Conservation (phyloP, 208 protist species). For the Trypanosoma melophagium region DNA sequence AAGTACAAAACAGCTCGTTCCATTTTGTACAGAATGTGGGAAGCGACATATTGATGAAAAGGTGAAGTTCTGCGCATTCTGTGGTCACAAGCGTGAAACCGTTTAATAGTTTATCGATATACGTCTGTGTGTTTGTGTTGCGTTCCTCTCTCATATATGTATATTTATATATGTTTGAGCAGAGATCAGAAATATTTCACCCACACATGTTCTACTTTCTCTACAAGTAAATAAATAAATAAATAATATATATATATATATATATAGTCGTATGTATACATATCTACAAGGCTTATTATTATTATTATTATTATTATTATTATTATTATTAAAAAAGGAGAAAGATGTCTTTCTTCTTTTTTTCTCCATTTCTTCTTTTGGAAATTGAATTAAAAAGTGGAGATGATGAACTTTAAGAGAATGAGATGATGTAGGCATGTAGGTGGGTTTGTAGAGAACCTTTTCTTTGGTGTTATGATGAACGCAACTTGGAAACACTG, state of each 20-base stretch:
- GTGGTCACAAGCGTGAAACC: constrained; percentile 59
- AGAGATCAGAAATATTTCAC: too few species aligned
- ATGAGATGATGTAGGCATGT: too few species aligned
- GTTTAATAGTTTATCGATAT: neutral
- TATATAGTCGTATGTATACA: constrained; percentile 5
- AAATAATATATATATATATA: constrained; percentile 22
- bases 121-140: too few species aligned
- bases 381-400: too few species aligned
- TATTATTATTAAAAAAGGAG: neutral
- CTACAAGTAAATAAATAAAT: too few species aligned
- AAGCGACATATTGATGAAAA: constrained; percentile 60
- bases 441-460: too few species aligned
- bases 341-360: neutral
- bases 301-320: too few species aligned
- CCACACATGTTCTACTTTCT: too few species aligned
- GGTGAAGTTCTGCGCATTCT: constrained; percentile 85
- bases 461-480: constrained; percentile 1
- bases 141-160: too few species aligned
- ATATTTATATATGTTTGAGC: too few species aligned
- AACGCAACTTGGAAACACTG: too few species aligned
- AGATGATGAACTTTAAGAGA: too few species aligned
- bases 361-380: neutral
- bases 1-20: constrained; percentile 25
- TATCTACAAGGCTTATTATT: neutral
- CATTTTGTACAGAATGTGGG: constrained; percentile 61